These are phyloP conservation scores for Ophiognomonia clavigignenti-juglandacearum DNA, from an alignment of 2,329 filamentous ascomycete species.

Conservation along the genomic window DNA sequence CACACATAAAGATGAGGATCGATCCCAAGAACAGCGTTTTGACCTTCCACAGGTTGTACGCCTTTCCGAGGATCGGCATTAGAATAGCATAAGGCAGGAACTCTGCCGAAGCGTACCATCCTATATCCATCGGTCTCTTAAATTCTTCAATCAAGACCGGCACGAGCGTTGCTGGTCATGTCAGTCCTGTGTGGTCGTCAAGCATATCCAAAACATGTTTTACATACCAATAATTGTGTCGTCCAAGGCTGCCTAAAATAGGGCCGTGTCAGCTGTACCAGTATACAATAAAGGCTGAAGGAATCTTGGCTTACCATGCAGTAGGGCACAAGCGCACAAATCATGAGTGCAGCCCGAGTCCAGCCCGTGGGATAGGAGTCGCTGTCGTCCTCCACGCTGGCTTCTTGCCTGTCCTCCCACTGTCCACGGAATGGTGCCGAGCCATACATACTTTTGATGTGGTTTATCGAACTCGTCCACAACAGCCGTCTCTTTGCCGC, in stretches of 20 bases:
- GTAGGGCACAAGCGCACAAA: background rate
- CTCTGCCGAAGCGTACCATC: constrained; percentile 34
- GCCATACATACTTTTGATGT: too few relatives aligned
- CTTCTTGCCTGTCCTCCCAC: too few relatives aligned
- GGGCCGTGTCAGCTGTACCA: background rate
- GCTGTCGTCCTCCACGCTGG: too few relatives aligned
- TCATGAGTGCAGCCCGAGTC: background rate
- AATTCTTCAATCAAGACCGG: constrained; percentile 19
- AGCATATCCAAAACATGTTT: background rate
- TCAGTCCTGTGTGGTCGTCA: background rate
- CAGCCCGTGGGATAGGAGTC: background rate
- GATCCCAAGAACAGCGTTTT: constrained; percentile 14
- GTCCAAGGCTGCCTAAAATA: constrained; percentile 5
- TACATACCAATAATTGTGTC: constrained; percentile 13
- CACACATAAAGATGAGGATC: background rate
- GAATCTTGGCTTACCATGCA: background rate
- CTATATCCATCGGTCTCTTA: constrained; percentile 31
- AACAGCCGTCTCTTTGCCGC: too few relatives aligned
- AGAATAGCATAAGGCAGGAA: constrained; percentile 23
- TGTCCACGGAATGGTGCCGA: too few relatives aligned
- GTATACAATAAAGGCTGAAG: background rate
- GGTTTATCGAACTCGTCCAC: too few relatives aligned
- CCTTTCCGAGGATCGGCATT: constrained; percentile 16
- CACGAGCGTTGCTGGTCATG: constrained; percentile 16
- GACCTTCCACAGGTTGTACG: constrained; percentile 18